Percentiles rank a stretch among this genome's conserved stretches.
Conservation (phyloP, 331 rosid genomes). For the Stylosanthes scabra region DNA sequence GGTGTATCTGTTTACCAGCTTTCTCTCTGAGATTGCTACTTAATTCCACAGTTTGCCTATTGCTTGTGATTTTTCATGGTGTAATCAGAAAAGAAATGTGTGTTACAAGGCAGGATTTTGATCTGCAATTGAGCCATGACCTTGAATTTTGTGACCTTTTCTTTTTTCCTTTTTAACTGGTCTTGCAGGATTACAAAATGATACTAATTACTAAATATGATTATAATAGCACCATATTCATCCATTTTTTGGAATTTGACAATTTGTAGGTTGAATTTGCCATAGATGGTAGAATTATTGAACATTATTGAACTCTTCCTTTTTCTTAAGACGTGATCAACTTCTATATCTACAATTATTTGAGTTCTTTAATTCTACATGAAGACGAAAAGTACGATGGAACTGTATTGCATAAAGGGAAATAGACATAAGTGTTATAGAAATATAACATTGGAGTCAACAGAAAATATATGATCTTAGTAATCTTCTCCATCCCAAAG, state of each 20-base stretch:
- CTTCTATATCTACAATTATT: no score
- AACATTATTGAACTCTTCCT: no score
- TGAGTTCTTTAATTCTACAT: no score
- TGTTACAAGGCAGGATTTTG: slow-evolving; percentile 32
- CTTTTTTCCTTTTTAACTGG: neutral
- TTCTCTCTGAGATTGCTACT: slow-evolving; percentile 72
- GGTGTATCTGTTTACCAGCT: slow-evolving; percentile 75
- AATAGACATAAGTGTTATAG: no score
- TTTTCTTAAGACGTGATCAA: no score
- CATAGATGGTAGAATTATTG: no score
- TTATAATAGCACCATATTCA: slow-evolving; percentile 19
- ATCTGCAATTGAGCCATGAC: slow-evolving; percentile 19
- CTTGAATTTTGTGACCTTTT: neutral
- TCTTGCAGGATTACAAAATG: slow-evolving; percentile 24
- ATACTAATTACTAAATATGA: slow-evolving; percentile 4
- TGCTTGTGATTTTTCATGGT: neutral
- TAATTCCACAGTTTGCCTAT: slow-evolving; percentile 40
- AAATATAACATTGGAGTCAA: neutral
- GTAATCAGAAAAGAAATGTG: slow-evolving; percentile 7
- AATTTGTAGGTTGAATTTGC: no score
- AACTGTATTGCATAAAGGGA: no score
- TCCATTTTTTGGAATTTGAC: neutral
- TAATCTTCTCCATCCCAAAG: slow-evolving; percentile 43
- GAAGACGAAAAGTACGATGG: no score
- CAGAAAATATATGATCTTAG: neutral